Conservation (phyloP, 176 grass and related monocot genomes). For the Poa pratensis region DNA sequence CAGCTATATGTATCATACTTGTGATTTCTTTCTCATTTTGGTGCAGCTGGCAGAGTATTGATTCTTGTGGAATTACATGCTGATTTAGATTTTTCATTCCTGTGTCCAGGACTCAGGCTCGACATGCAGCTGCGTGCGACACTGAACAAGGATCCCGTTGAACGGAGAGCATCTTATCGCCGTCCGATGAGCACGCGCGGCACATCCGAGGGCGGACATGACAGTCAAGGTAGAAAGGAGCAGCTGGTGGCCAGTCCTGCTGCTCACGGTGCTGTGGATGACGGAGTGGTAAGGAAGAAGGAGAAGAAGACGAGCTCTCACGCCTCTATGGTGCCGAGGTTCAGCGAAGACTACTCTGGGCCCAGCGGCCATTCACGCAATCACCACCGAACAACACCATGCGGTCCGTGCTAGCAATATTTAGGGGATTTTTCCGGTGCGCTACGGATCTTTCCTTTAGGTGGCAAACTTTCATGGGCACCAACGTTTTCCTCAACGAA, state of each 20-base stretch:
- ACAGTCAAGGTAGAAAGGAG: neutral
- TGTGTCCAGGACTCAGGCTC: conserved; percentile 9
- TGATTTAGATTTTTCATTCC: neutral
- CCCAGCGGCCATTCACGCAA: conserved; percentile 48
- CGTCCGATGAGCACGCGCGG: neutral
- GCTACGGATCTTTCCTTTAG: neutral
- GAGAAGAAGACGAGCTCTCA: neutral
- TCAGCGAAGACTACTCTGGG: conserved; percentile 39
- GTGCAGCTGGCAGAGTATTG: neutral
- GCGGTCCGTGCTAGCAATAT: conserved; percentile 26
- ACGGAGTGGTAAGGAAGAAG: neutral
- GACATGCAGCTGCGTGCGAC: conserved; percentile 12
- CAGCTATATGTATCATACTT: too few relatives aligned
- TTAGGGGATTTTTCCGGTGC: neutral
- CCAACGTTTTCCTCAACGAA: neutral
- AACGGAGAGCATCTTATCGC: neutral
- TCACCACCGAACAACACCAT: conserved; percentile 43
- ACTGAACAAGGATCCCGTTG: neutral
- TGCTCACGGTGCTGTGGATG: neutral
- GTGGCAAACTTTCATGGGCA: neutral
- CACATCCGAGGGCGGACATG: neutral
- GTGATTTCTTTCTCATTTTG: too few relatives aligned
- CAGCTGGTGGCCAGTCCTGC: neutral
- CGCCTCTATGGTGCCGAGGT: neutral
- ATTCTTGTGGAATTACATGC: neutral